phyloP scores from a whole-genome alignment of 768 basidiomycete genomes.

The Pilatotrama ljubarskyi region DNA sequence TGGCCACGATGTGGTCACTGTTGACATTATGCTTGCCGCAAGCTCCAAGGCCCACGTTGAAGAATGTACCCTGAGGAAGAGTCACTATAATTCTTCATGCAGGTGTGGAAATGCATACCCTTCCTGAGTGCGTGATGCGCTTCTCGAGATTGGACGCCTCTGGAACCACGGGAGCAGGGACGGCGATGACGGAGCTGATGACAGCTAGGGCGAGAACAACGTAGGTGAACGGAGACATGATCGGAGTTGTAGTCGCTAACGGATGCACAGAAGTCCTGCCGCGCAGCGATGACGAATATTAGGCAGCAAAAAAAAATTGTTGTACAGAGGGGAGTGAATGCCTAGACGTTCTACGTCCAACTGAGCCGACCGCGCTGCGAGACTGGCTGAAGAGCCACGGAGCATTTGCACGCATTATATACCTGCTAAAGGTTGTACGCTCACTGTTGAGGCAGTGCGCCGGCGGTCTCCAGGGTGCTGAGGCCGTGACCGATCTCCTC shows the following conservation, averaged over 20 bases:
- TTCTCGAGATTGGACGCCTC: constrained; percentile 43
- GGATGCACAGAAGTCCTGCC: constrained; percentile 3
- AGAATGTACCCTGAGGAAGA: constrained; percentile 62
- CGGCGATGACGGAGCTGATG: constrained; percentile 42
- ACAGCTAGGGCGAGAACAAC: constrained; percentile 30
- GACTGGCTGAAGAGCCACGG: constrained; percentile 3
- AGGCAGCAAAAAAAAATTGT: background rate
- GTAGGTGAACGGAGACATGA: constrained; percentile 15
- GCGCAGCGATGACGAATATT: constrained; percentile 8
- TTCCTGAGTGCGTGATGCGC: constrained; percentile 52
- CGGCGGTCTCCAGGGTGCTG: background rate
- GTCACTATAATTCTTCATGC: too few relatives aligned
- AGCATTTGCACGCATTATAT: background rate
- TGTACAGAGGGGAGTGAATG: background rate
- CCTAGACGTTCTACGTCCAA: constrained; percentile 21
- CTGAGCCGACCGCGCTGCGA: constrained; percentile 20
- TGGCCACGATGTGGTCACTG: constrained; percentile 59
- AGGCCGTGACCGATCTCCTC: background rate
- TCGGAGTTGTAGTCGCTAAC: background rate
- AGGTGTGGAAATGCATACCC: constrained; percentile 41
- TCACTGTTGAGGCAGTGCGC: background rate
- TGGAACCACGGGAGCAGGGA: constrained; percentile 46
- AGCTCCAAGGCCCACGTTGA: constrained; percentile 56
- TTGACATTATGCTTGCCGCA: constrained; percentile 54
- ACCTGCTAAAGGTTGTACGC: background rate